Conservation (phyloP, 345 rosid species). For the Hibiscus mutabilis region DNA sequence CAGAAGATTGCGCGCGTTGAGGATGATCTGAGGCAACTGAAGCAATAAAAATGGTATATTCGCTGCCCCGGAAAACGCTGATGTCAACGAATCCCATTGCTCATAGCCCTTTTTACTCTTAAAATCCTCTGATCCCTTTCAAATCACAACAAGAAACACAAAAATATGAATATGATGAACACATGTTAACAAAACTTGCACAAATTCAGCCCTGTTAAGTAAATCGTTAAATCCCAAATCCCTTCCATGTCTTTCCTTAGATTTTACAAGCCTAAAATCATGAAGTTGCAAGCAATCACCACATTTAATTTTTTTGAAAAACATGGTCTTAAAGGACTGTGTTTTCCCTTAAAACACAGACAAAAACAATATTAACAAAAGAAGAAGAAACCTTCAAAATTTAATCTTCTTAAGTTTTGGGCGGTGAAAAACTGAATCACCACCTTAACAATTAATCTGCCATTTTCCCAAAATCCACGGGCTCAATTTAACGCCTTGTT, state of each 20-base stretch:
- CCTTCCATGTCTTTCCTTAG: background rate
- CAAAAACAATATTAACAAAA: background rate
- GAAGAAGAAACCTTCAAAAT: background rate
- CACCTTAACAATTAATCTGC: background rate
- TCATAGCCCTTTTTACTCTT: constrained; percentile 32
- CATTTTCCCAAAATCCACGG: no score
- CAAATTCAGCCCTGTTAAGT: background rate
- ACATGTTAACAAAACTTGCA: background rate
- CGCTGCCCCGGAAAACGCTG: constrained; percentile 63
- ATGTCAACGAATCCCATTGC: constrained; percentile 83
- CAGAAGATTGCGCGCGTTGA: constrained; percentile 69
- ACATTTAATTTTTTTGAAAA: background rate
- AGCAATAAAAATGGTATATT: constrained; percentile 73
- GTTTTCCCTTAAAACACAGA: background rate
- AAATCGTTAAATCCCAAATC: background rate
- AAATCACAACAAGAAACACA: constrained; percentile 7
- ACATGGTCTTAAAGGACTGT: background rate
- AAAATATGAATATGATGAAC: background rate
- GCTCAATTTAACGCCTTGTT: background rate
- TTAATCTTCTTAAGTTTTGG: background rate
- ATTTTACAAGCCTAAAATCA: background rate
- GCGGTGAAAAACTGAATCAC: background rate
- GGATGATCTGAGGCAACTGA: constrained; percentile 88
- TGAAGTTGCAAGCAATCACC: background rate
- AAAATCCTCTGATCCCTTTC: constrained; percentile 35